Percentiles rank a stretch among this genome's conserved stretches.
These are phyloP conservation scores for Nothophaeocryptopus gaeumannii DNA, from an alignment of 2,329 filamentous ascomycete genomes.

Conservation along the genomic window DNA sequence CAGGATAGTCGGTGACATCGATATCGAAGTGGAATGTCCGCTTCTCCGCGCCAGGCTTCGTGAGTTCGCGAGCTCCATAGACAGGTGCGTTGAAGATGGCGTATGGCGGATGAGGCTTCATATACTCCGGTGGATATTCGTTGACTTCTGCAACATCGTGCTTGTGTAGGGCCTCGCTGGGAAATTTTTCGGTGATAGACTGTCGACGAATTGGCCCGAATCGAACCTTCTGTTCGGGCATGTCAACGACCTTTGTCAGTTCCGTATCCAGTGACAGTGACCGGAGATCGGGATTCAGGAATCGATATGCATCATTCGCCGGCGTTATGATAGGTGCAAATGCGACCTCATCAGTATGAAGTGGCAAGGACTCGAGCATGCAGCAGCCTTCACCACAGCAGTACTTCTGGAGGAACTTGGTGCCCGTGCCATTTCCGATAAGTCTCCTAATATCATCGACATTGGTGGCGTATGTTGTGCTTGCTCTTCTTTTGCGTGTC, in stretches of 20 bases:
- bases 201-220: constrained; percentile 29
- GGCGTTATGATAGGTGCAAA: constrained; percentile 56
- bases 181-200: constrained; percentile 57
- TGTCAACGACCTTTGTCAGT: constrained; percentile 66
- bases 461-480: constrained; percentile 47
- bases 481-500: constrained; percentile 33
- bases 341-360: constrained; percentile 44
- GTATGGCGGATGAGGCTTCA: constrained; percentile 92
- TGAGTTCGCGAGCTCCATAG: constrained; percentile 80
- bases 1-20: constrained; percentile 91
- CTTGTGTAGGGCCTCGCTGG: constrained; percentile 42
- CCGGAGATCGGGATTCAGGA: constrained; percentile 72
- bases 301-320: constrained; percentile 80
- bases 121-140: constrained; percentile 76
- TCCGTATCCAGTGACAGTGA: constrained; percentile 67
- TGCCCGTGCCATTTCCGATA: constrained; percentile 56
- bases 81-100: constrained; percentile 88
- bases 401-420: constrained; percentile 60
- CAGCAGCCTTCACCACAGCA: constrained; percentile 66
- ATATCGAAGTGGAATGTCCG: constrained; percentile 96
- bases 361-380: constrained; percentile 54
- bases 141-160: constrained; percentile 42
- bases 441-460: constrained; percentile 57
- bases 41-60: constrained; percentile 86
- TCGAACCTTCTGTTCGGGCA: constrained; percentile 73